Conservation (phyloP, 176 grass and related monocot species). For the Secale cereale region DNA sequence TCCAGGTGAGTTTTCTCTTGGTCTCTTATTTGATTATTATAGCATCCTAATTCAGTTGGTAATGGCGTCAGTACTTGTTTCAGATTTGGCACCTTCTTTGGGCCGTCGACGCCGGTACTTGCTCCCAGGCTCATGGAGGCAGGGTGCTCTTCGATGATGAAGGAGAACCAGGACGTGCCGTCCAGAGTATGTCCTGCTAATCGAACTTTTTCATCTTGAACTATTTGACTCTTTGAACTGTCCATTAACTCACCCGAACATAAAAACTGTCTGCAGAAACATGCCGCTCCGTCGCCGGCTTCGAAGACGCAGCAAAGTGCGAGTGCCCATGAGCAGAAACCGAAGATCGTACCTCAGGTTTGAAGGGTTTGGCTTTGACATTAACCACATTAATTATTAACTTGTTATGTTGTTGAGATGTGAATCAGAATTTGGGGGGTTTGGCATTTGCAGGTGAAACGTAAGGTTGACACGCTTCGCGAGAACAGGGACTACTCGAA, state of each 20-base stretch:
- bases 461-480: slow-evolving; percentile 64
- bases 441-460: slow-evolving; percentile 47
- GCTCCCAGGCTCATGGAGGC: slow-evolving; percentile 74
- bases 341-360: slow-evolving; percentile 57
- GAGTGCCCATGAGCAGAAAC: slow-evolving; percentile 33
- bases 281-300: background rate
- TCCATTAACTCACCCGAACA: background rate
- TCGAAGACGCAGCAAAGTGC: slow-evolving; percentile 22
- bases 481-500: slow-evolving; percentile 76
- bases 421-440: background rate
- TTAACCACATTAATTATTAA: background rate
- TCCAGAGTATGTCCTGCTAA: background rate
- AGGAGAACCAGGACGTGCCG: slow-evolving; percentile 25
- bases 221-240: background rate
- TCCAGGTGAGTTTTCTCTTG: background rate
- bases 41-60: background rate
- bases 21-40: background rate
- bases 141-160: slow-evolving; percentile 42
- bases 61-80: background rate
- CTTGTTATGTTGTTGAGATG: background rate
- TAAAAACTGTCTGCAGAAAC: slow-evolving; percentile 33
- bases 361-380: background rate
- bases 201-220: background rate
- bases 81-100: slow-evolving; percentile 90
- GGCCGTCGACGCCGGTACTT: slow-evolving; percentile 60